Evolutionary conservation across 192 early-diverging fungal species (phyloP).

Genomic region (Backusella parvicylindrica): DNA sequence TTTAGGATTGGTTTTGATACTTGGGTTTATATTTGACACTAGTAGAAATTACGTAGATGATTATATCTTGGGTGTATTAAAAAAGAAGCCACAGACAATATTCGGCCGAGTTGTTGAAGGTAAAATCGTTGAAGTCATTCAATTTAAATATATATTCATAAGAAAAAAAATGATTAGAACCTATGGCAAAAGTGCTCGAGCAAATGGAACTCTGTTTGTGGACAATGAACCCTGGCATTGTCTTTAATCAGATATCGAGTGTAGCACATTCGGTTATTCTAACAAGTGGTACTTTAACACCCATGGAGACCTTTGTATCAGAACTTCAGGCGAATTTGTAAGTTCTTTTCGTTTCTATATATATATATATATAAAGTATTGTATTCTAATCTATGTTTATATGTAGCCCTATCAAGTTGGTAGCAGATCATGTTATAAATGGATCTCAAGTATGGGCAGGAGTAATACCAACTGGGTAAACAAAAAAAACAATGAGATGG

Average conservation of each 20-base stretch:
- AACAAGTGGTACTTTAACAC: conserved; percentile 66
- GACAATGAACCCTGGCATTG: conserved; percentile 42
- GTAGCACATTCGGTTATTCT: conserved; percentile 48
- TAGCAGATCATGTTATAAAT: conserved; percentile 68
- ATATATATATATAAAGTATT: not conserved
- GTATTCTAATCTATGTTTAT: not conserved
- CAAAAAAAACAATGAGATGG: not conserved
- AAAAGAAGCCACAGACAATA: not conserved
- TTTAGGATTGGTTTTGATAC: conserved; percentile 19
- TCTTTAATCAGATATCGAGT: conserved; percentile 40
- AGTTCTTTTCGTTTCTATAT: not conserved
- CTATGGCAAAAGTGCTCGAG: not conserved
- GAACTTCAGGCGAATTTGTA: conserved; percentile 53
- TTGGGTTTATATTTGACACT: conserved; percentile 21
- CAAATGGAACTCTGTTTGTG: conserved; percentile 14
- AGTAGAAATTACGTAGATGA: conserved; percentile 3
- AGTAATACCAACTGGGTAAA: conserved; percentile 43
- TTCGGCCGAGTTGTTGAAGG: not conserved
- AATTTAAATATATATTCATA: not conserved
- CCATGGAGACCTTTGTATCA: conserved; percentile 49
- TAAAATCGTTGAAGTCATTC: too few relatives aligned
- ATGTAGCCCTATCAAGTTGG: conserved; percentile 37
- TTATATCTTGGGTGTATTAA: conserved; percentile 15
- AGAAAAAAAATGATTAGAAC: conserved; percentile 4
- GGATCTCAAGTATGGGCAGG: conserved; percentile 54